These are phyloP conservation scores for Exophiala viscosa DNA, from an alignment of 2,329 filamentous ascomycete species.

Conservation along the genomic window DNA sequence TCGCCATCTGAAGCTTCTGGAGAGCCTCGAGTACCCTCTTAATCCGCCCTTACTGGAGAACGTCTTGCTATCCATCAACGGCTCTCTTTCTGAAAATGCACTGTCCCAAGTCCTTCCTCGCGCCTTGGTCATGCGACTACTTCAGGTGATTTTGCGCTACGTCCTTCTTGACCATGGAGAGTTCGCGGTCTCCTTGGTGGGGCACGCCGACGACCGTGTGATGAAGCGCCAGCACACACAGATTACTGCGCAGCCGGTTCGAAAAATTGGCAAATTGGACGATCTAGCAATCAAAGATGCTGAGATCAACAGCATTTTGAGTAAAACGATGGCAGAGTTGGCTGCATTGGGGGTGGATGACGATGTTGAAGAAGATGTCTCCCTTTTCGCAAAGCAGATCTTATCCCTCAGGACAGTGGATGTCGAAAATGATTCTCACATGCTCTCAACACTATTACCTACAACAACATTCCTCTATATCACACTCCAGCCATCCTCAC, in stretches of 20 bases:
- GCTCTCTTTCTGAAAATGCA: slow-evolving; percentile 77
- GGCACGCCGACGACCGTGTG: slow-evolving; percentile 77
- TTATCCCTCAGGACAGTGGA: slow-evolving; percentile 63
- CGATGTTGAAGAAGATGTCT: slow-evolving; percentile 66
- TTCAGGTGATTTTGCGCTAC: slow-evolving; percentile 77
- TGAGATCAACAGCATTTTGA: slow-evolving; percentile 73
- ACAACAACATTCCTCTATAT: slow-evolving; percentile 68
- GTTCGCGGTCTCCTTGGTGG: slow-evolving; percentile 81
- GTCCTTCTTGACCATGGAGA: slow-evolving; percentile 84
- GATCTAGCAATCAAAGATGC: slow-evolving; percentile 76
- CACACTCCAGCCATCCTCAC: slow-evolving; percentile 69
- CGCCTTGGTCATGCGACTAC: slow-evolving; percentile 68
- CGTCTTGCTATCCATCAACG: slow-evolving; percentile 70
- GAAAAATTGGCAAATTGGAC: slow-evolving; percentile 41
- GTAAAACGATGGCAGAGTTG: slow-evolving; percentile 74
- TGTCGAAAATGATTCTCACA: slow-evolving; percentile 29
- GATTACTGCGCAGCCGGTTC: slow-evolving; percentile 39
- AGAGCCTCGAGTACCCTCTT: slow-evolving; percentile 66
- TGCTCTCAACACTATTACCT: slow-evolving; percentile 59
- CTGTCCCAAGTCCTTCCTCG: slow-evolving; percentile 78
- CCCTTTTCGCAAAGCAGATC: slow-evolving; percentile 77
- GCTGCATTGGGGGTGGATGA: slow-evolving; percentile 75
- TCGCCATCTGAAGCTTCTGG: slow-evolving; percentile 27
- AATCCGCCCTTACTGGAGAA: slow-evolving; percentile 65
- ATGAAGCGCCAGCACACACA: slow-evolving; percentile 61